Evolutionary conservation across 192 early-diverging fungal species (phyloP), one percentile per base, ranked within the genome.

Genomic region (Backusella luteola): DNA sequence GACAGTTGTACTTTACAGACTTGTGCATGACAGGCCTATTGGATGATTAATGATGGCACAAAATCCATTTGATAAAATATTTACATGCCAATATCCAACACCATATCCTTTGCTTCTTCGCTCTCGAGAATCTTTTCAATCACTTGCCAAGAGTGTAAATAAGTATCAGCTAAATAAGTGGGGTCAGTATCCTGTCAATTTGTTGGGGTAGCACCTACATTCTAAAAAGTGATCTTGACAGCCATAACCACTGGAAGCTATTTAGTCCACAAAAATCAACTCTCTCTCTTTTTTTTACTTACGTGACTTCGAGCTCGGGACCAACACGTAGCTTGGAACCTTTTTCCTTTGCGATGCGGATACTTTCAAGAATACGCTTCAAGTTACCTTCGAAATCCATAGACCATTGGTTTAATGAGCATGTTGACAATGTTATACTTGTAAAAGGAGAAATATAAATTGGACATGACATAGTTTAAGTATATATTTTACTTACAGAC

Each of bases 211-310:
- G 32, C 32, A 34, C 56, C 23, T 80, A 92, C 93, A 87, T 89
- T 99, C 98, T 38, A 96, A 84, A 81, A 99, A 99, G 73, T 99
- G 98, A 83, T 99, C 98, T 72, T 95, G 92, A 88, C 98, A 99
- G 14, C 97, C 97, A 81, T 99, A 99, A 32, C 98, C 98, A 5
- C 91, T 92, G 73, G 23, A 26, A 8, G 29, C 12, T 63, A 7
- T 17, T 49, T 49, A 49, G 46, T n/a, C 42, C n/a, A n/a, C 17
- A 19, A 21, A 66, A 42, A 35, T 9, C 34, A 39, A 75, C 26
- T 7, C 15, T 21, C n/a, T 19, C 9, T 12, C 23, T n/a, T n/a
- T 49, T n/a, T 49, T 6, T 44, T 0, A 63, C 70, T 73, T 88
- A 94, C 93, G 94, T 91, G 80, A 99, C 94, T 84, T 99, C 98